phyloP scores from a whole-genome alignment of 176 grass and related monocot species.

The Triticum urartu region DNA sequence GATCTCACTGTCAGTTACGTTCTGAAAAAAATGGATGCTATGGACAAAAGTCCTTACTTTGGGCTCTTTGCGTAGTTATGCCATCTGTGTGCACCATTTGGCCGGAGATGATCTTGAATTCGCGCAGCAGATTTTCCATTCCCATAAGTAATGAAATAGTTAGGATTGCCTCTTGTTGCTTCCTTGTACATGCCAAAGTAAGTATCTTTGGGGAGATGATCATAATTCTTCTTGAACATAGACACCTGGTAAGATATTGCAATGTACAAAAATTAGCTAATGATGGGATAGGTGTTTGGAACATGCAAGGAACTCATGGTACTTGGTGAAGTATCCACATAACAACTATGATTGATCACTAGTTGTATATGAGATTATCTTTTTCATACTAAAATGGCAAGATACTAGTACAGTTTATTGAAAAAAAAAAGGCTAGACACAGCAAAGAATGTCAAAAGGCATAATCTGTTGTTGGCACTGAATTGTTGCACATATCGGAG shows the following conservation, averaged over 20 bases:
- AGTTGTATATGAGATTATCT: background rate
- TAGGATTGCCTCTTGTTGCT: slow-evolving; percentile 88
- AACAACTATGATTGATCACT: background rate
- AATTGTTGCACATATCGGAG: background rate
- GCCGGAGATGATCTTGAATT: slow-evolving; percentile 84
- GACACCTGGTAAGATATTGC: slow-evolving; percentile 67
- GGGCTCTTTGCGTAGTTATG: slow-evolving; percentile 86
- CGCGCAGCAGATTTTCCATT: slow-evolving; percentile 98
- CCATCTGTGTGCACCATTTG: slow-evolving; percentile 97
- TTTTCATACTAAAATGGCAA: slow-evolving; percentile 2
- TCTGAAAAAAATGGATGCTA: background rate
- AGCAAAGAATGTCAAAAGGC: background rate
- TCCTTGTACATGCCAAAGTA: slow-evolving; percentile 97
- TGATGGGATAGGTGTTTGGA: background rate
- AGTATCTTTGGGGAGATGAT: slow-evolving; percentile 93
- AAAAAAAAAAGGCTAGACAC: no score
- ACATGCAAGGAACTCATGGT: background rate
- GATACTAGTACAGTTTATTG: background rate
- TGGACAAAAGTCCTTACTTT: slow-evolving; percentile 53
- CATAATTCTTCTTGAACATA: slow-evolving; percentile 99
- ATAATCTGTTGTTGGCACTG: background rate
- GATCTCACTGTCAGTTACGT: background rate
- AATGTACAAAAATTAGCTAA: background rate
- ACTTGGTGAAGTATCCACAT: background rate
- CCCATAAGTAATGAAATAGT: slow-evolving; percentile 95